Base-by-base conservation (phyloP, 1,139 yeast species). In the Taiozyma sp. region DNA sequence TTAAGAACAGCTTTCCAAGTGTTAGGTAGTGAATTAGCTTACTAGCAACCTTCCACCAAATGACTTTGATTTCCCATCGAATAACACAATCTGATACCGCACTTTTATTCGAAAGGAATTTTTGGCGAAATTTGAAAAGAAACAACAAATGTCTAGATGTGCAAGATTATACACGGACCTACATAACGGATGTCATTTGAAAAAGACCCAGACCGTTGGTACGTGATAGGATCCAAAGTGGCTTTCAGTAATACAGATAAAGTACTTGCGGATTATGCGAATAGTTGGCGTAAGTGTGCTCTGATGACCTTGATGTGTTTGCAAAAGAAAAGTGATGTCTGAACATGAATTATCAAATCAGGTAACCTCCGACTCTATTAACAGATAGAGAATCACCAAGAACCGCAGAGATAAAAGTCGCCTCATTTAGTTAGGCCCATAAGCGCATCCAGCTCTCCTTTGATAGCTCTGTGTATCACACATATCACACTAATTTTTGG, bases 251-350 rank as follows among this genome's bases (percentile, higher is more conserved):
- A 6, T n/a, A 13, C 7, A 13, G 34, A 13, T 13, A 14, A 13
- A 30, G 5, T 30, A 13, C 34, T 30, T 30, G 34, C 16, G 16
- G 34, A 30, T 3, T 19, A 19, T 19, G 19, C 19, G 19, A 3
- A 19, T 30, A 30, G 34, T 14, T 30, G 34, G 16, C 96, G 2
- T 19, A 19, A 19, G 19, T 95, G 95, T 95, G 87, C 95, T 89
- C 90, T 10, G 12, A 29, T 19, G 90, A 90, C 97, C 96, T 96
- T 88, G 96, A 89, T 86, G 9, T 27, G 29, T 27, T 27, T 27
- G 29, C 29, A 30, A 30, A 30, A 30, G 34, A 30, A 30, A 30
- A 13, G 34, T 30, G 34, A 27, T 27, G 29, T 27, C 29, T 27
- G 8, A 27, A 8, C 29, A 4, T 27, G 9, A 27, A 27, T 27